Percentiles rank a stretch among this genome's conserved stretches.
These are phyloP conservation scores for Panellus pusillus DNA, from an alignment of 768 basidiomycete species.

Conservation along the genomic window DNA sequence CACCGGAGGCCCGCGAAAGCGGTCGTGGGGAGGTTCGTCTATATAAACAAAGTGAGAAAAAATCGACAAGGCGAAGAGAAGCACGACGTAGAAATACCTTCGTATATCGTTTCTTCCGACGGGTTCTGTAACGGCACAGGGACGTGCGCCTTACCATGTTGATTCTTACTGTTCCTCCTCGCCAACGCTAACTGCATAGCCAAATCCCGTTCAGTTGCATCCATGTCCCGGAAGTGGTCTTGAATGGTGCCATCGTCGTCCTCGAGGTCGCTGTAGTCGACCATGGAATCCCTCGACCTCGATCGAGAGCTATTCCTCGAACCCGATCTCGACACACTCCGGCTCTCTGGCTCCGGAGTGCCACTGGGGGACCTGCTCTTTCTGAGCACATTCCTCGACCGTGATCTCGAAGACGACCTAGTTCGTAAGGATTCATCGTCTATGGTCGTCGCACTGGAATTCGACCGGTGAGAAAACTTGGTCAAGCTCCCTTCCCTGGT, in stretches of 20 bases:
- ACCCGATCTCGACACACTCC: slow-evolving; percentile 35
- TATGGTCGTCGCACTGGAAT: slow-evolving; percentile 59
- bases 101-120: slow-evolving; percentile 71
- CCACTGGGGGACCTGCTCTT: slow-evolving; percentile 44
- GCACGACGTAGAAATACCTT: slow-evolving; percentile 50
- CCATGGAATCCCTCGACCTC: slow-evolving; percentile 41
- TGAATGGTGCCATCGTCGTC: slow-evolving; percentile 44
- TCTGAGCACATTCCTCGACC: slow-evolving; percentile 37
- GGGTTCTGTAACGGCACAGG: slow-evolving; percentile 45
- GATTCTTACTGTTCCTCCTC: slow-evolving; percentile 79
- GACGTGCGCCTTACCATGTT: slow-evolving; percentile 48
- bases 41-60: slow-evolving; percentile 8
- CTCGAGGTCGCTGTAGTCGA: slow-evolving; percentile 45
- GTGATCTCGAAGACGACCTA: slow-evolving; percentile 46
- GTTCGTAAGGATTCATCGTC: slow-evolving; percentile 57
- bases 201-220: slow-evolving; percentile 76
- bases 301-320: slow-evolving; percentile 36
- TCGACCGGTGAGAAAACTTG: slow-evolving; percentile 72
- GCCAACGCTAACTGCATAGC: slow-evolving; percentile 79
- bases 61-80: slow-evolving; percentile 13
- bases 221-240: slow-evolving; percentile 41
- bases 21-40: slow-evolving; percentile 70
- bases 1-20: slow-evolving; percentile 52
- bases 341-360: slow-evolving; percentile 45
- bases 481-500: slow-evolving; percentile 63